Conservation (phyloP, 495 filamentous ascomycete species). For the Penicillium verhagenii region DNA sequence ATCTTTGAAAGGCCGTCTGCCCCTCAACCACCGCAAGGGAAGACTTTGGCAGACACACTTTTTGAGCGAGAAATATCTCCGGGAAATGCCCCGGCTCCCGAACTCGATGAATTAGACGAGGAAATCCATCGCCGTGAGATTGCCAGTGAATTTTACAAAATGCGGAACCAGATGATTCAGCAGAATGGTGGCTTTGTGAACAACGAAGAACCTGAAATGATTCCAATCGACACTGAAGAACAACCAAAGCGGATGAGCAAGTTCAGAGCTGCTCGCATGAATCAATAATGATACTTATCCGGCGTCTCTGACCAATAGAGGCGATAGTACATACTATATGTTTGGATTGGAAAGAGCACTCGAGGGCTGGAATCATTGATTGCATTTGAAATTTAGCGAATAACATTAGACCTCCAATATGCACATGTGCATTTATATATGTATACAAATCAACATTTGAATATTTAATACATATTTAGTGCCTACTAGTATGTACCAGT, state of each 20-base stretch:
- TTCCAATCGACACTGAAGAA: constrained; percentile 60
- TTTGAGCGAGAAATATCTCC: constrained; percentile 56
- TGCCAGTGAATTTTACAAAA: constrained; percentile 72
- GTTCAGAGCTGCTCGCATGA: constrained; percentile 81
- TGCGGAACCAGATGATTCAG: constrained; percentile 77
- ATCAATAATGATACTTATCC: background rate
- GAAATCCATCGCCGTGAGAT: constrained; percentile 71
- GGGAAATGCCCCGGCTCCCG: constrained; percentile 36
- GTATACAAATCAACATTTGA: too few species aligned
- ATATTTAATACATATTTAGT: too few species aligned
- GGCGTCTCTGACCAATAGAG: background rate
- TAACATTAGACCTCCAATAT: background rate
- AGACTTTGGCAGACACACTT: constrained; percentile 56
- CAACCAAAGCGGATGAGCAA: constrained; percentile 74
- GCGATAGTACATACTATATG: background rate
- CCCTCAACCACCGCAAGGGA: constrained; percentile 52
- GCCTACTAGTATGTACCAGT: too few species aligned
- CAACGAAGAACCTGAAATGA: constrained; percentile 53
- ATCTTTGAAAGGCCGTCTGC: constrained; percentile 19
- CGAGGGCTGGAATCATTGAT: background rate
- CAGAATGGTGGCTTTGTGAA: constrained; percentile 72
- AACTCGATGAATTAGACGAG: constrained; percentile 74
- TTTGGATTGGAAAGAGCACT: too few species aligned
- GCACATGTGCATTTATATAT: too few species aligned
- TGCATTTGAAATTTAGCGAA: background rate